phyloP scores from a whole-genome alignment of 169 alveolate genomes.

The Babesia bovis region DNA sequence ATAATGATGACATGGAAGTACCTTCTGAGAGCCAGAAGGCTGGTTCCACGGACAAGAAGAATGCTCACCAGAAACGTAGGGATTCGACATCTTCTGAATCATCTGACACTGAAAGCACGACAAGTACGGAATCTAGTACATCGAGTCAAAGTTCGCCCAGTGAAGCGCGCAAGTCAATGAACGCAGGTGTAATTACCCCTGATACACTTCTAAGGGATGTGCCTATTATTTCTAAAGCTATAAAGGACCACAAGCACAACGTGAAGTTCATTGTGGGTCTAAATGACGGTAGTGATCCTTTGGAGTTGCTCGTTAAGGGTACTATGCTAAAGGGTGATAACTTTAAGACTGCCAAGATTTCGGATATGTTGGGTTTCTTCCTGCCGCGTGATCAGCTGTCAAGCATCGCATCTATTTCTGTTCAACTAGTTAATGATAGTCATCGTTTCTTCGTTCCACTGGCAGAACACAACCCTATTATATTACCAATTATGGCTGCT shows the following conservation, averaged over 20 bases:
- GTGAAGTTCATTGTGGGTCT: slow-evolving; percentile 39
- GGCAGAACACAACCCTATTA: slow-evolving; percentile 33
- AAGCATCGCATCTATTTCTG: slow-evolving; percentile 25
- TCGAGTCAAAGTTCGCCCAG: not conserved
- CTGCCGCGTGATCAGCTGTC: slow-evolving; percentile 27
- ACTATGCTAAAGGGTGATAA: slow-evolving; percentile 26
- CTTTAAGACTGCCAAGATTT: slow-evolving; percentile 29
- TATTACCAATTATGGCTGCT: slow-evolving; percentile 64
- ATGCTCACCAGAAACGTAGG: not conserved
- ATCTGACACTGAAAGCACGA: not conserved
- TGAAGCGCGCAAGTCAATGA: not conserved
- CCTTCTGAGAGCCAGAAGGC: not conserved
- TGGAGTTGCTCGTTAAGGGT: slow-evolving; percentile 45
- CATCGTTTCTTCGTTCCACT: slow-evolving; percentile 56
- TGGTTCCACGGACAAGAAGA: not conserved
- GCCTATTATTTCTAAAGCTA: slow-evolving; percentile 20
- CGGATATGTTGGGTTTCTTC: slow-evolving; percentile 38
- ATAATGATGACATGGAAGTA: not conserved
- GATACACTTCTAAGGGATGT: slow-evolving; percentile 19
- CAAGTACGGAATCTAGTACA: not conserved
- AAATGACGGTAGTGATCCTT: slow-evolving; percentile 7
- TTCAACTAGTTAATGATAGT: slow-evolving; percentile 26
- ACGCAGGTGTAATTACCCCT: slow-evolving; percentile 28
- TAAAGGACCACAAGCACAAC: slow-evolving; percentile 21
- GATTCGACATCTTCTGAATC: not conserved